Conservation (phyloP, 1,139 yeast species). For the Diutina catenulata region DNA sequence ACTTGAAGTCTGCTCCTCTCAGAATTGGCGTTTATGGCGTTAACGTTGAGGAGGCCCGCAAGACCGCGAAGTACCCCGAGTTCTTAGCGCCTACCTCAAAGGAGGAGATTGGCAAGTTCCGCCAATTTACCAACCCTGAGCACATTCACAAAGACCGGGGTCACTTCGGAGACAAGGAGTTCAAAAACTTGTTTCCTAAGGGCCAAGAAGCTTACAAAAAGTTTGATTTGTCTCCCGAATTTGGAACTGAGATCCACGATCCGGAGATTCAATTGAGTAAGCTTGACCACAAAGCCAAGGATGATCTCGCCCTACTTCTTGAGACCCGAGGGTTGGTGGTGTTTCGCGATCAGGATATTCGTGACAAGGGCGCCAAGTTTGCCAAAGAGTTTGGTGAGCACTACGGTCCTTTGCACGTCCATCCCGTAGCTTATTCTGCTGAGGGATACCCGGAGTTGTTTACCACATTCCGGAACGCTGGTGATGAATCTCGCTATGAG, state of each 20-base stretch:
- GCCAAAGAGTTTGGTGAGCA: constrained; percentile 19
- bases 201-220: neutral
- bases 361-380: constrained; percentile 19
- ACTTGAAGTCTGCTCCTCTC: neutral
- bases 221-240: constrained; percentile 7
- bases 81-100: constrained; percentile 12
- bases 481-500: constrained; percentile 14
- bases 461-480: constrained; percentile 20
- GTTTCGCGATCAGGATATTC: constrained; percentile 21
- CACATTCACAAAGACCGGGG: constrained; percentile 8
- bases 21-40: neutral
- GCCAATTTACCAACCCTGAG: constrained; percentile 13
- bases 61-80: constrained; percentile 15
- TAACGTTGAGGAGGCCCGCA: constrained; percentile 8
- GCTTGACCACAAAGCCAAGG: constrained; percentile 16
- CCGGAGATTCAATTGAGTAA: constrained; percentile 17
- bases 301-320: constrained; percentile 21
- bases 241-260: constrained; percentile 8
- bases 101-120: constrained; percentile 14
- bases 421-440: constrained; percentile 19
- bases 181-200: constrained; percentile 6
- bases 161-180: constrained; percentile 8
- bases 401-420: constrained; percentile 23
- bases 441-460: constrained; percentile 19
- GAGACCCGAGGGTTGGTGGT: constrained; percentile 22